Evolutionary conservation across 345 rosid genomes (phyloP).

Genomic region (Erysimum cheiranthoides): DNA sequence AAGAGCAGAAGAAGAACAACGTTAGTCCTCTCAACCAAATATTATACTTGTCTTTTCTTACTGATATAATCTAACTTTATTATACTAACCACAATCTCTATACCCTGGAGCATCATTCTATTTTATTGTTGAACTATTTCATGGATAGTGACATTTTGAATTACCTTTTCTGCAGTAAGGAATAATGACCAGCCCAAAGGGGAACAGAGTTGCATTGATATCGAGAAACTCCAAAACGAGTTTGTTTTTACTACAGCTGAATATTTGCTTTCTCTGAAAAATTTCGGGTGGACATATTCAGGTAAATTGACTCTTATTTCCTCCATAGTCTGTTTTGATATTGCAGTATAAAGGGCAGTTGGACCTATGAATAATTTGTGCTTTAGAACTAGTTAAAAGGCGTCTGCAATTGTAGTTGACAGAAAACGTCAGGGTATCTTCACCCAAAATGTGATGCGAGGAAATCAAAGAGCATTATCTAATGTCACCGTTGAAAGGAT

Average conservation of each 20-base stretch:
- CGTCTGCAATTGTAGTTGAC: slow-evolving; percentile 22
- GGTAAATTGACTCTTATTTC: slow-evolving; percentile 51
- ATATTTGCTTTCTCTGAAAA: slow-evolving; percentile 72
- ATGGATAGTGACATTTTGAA: slow-evolving; percentile 14
- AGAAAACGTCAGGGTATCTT: slow-evolving; percentile 13
- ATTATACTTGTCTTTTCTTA: slow-evolving; percentile 28
- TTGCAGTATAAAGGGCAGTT: slow-evolving; percentile 22
- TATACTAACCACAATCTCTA: slow-evolving; percentile 17
- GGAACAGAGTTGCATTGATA: slow-evolving; percentile 58
- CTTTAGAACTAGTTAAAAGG: slow-evolving; percentile 14
- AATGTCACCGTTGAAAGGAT: slow-evolving; percentile 21
- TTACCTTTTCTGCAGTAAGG: slow-evolving; percentile 48
- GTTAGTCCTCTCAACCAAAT: slow-evolving; percentile 50
- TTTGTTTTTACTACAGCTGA: slow-evolving; percentile 84
- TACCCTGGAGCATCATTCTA: slow-evolving; percentile 19
- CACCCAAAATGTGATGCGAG: slow-evolving; percentile 15
- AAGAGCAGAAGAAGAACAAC: slow-evolving; percentile 54
- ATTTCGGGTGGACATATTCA: slow-evolving; percentile 66
- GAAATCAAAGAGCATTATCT: slow-evolving; percentile 8
- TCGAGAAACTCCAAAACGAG: slow-evolving; percentile 76
- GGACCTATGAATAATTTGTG: slow-evolving; percentile 18
- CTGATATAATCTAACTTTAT: slow-evolving; percentile 15
- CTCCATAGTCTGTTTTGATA: slow-evolving; percentile 26
- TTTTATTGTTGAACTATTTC: slow-evolving; percentile 29
- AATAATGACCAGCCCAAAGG: slow-evolving; percentile 53